A percentile compares a stretch with the other conserved stretches of the same genome.
Conservation (phyloP, 106 monocot species). For the Acorus gramineus region DNA sequence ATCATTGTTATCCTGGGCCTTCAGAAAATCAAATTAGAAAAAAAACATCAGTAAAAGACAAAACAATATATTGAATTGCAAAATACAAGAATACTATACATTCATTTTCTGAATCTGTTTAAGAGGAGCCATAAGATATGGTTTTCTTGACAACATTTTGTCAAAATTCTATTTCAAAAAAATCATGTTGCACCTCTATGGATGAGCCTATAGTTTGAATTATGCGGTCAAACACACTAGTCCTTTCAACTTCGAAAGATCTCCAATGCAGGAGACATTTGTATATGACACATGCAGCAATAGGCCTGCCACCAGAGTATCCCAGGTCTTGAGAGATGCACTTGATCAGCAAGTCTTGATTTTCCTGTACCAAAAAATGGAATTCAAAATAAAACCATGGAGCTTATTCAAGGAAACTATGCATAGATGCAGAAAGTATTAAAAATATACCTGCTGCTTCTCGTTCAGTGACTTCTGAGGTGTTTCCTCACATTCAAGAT, state of each 20-base stretch:
- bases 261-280: conserved; percentile 48
- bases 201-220: conserved; percentile 28
- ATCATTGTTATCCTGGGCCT: conserved; percentile 31
- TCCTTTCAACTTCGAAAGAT: conserved; percentile 46
- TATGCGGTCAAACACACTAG: conserved; percentile 41
- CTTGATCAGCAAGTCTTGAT: conserved; percentile 28
- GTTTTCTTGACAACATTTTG: too few species aligned
- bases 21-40: background rate
- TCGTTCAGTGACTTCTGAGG: conserved; percentile 97
- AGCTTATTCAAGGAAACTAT: too few species aligned
- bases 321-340: conserved; percentile 35
- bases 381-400: too few species aligned
- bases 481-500: conserved; percentile 77
- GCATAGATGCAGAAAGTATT: too few species aligned
- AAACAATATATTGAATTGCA: background rate
- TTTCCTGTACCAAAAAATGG: conserved; percentile 19
- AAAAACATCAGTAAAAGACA: background rate
- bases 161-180: too few species aligned
- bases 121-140: too few species aligned
- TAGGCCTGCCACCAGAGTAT: conserved; percentile 19
- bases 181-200: conserved; percentile 20
- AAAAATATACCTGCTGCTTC: conserved; percentile 69
- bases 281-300: conserved; percentile 41
- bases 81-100: background rate
- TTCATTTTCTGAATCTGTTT: too few species aligned